These are phyloP conservation scores for Aspergillus sp. DNA, from an alignment of 2,329 filamentous ascomycete species.

Conservation along the genomic window DNA sequence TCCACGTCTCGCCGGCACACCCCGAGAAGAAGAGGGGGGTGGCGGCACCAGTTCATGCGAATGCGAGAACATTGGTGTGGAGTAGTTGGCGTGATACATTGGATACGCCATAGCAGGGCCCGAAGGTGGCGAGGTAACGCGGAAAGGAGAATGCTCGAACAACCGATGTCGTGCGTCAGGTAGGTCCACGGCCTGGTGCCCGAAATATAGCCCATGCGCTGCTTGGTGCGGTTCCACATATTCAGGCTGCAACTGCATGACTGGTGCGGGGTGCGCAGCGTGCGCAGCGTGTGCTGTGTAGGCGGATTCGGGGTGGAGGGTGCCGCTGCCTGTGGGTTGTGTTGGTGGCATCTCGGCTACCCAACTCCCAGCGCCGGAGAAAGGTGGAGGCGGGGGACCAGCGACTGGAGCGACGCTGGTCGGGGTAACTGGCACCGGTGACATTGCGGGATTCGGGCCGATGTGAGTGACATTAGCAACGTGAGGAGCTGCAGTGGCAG, in stretches of 20 bases:
- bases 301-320: conserved; percentile 13
- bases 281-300: conserved; percentile 8
- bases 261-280: neutral
- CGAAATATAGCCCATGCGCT: conserved; percentile 15
- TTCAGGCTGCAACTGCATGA: too few species aligned
- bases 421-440: conserved; percentile 6
- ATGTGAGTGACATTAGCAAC: conserved; percentile 1
- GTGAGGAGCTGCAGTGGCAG: conserved; percentile 8
- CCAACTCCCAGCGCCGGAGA: conserved; percentile 17
- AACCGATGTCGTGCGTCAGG: conserved; percentile 21
- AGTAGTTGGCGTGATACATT: conserved; percentile 21
- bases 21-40: conserved; percentile 4
- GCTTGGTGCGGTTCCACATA: neutral
- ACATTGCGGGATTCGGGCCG: conserved; percentile 1
- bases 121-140: conserved; percentile 4
- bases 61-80: conserved; percentile 20
- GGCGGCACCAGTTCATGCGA: conserved; percentile 10
- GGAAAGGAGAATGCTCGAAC: conserved; percentile 10
- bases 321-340: conserved; percentile 3
- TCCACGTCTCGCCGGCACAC: conserved; percentile 13
- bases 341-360: conserved; percentile 5
- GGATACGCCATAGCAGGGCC: conserved; percentile 13
- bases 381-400: conserved; percentile 10
- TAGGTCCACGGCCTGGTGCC: conserved; percentile 24
- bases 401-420: conserved; percentile 4